Conservation (phyloP, 75 land plant species). For the Isoetes taiwanensis region DNA sequence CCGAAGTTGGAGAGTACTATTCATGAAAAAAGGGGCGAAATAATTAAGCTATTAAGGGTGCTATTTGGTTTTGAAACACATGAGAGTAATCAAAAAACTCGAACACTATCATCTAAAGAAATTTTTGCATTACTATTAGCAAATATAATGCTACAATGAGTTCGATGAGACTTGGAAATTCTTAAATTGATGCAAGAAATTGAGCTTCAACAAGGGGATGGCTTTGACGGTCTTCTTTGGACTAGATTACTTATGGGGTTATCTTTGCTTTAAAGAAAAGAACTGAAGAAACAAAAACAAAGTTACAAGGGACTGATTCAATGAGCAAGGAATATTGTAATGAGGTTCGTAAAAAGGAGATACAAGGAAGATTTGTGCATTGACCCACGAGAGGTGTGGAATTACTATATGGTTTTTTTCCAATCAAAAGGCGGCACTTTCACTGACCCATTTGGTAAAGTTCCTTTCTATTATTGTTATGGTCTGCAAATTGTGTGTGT, state of each 20-base stretch:
- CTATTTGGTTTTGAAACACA: constrained; percentile 21
- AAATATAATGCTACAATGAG: constrained; percentile 62
- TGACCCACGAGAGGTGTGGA: constrained; percentile 50
- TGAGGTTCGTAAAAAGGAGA: constrained; percentile 35
- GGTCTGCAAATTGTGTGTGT: not conserved
- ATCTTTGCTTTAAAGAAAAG: constrained; percentile 42
- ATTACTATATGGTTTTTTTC: constrained; percentile 55
- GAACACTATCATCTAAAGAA: constrained; percentile 31
- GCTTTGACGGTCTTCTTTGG: constrained; percentile 25
- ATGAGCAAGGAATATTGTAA: constrained; percentile 25
- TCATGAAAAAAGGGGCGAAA: constrained; percentile 32
- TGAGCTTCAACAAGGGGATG: constrained; percentile 27
- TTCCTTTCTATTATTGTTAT: not conserved
- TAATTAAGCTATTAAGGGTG: constrained; percentile 53
- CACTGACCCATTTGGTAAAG: not conserved
- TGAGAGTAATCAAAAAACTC: not conserved
- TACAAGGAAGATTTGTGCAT: constrained; percentile 65
- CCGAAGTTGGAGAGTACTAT: not conserved
- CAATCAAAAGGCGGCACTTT: constrained; percentile 11
- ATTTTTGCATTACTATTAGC: constrained; percentile 54
- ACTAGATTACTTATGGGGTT: constrained; percentile 86
- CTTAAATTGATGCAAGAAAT: constrained; percentile 49
- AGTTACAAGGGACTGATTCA: not conserved
- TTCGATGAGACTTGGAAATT: constrained; percentile 53
- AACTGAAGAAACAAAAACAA: constrained; percentile 28